Evolutionary conservation across 140 eudicot species (phyloP).

Genomic region (Stevia rebaudiana): DNA sequence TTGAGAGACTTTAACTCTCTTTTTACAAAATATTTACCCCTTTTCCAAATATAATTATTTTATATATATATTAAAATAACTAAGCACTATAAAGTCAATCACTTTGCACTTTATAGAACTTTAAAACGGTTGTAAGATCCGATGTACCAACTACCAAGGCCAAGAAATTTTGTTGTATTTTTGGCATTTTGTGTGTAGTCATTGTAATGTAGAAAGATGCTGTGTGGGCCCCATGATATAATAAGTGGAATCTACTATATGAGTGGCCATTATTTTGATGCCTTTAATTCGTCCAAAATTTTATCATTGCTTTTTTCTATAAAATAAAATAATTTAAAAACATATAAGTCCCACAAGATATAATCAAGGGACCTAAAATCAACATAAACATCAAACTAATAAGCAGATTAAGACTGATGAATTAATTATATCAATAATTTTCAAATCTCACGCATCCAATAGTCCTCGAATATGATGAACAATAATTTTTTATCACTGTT

Average conservation of each 20-base stretch:
- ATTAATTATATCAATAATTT: too few relatives aligned
- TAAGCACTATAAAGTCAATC: neutral
- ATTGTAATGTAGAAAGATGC: conserved; percentile 1
- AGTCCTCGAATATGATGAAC: too few relatives aligned
- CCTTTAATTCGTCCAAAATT: too few relatives aligned
- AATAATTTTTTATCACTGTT: too few relatives aligned
- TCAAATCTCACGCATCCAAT: too few relatives aligned
- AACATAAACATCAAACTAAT: too few relatives aligned
- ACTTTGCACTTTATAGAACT: neutral
- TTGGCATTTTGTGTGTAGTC: conserved; percentile 8
- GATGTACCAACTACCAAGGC: neutral
- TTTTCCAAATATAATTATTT: neutral
- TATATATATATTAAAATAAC: neutral
- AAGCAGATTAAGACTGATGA: too few relatives aligned
- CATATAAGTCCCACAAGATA: too few relatives aligned
- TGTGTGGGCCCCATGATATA: conserved; percentile 16
- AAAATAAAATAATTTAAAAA: too few relatives aligned
- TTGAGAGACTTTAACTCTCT: neutral
- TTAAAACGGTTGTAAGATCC: neutral
- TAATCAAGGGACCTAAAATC: too few relatives aligned
- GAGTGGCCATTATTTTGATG: neutral
- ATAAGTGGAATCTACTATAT: neutral
- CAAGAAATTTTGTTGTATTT: neutral
- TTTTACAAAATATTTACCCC: neutral
- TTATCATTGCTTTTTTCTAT: too few relatives aligned